Evolutionary conservation across 306 rosid species (phyloP).

Genomic region (Morella rubra): DNA sequence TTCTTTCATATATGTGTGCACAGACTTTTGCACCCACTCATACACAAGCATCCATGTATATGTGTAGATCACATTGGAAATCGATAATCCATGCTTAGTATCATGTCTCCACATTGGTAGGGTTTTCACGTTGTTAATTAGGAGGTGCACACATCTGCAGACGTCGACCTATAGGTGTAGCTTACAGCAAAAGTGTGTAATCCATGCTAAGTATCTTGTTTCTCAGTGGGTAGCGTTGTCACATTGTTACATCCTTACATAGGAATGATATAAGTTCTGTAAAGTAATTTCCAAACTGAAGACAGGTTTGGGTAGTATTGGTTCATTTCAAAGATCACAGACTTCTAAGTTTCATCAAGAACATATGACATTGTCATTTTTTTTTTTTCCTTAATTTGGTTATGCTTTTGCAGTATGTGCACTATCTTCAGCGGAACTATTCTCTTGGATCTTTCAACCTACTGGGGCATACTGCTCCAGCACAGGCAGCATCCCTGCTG

Average conservation of each 20-base stretch:
- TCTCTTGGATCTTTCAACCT: constrained; percentile 78
- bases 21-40: background rate
- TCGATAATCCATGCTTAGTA: background rate
- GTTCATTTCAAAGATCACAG: background rate
- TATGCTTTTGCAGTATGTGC: constrained; percentile 60
- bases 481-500: constrained; percentile 64
- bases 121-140: background rate
- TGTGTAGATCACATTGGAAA: constrained; percentile 4
- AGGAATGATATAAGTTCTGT: background rate
- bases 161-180: background rate
- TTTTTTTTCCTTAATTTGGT: background rate
- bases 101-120: background rate
- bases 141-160: background rate
- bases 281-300: background rate
- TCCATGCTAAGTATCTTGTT: background rate
- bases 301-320: constrained; percentile 6
- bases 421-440: constrained; percentile 69
- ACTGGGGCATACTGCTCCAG: constrained; percentile 77
- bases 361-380: constrained; percentile 16
- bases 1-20: background rate
- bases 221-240: background rate
- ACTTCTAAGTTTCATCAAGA: constrained; percentile 7
- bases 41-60: background rate
- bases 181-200: background rate
- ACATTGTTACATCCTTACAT: background rate